A percentile compares a stretch with the other conserved stretches of the same genome.
phyloP scores from a whole-genome alignment of 1,284 basidiomycete species.

The Apiotrichum gamsii region DNA sequence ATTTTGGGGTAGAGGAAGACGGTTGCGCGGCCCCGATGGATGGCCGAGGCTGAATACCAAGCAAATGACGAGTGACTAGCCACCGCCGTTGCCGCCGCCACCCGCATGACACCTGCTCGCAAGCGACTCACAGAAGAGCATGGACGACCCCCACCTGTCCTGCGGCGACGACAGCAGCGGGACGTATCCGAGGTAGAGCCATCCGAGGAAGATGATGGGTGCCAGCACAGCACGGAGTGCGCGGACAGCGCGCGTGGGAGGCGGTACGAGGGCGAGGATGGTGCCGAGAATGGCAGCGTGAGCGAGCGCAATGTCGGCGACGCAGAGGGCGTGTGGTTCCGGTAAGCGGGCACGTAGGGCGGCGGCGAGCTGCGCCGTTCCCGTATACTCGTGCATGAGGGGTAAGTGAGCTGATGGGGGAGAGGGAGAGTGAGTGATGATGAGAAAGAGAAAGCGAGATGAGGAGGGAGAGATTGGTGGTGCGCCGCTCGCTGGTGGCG shows the following conservation, averaged over 20 bases:
- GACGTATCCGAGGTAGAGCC: slow-evolving; percentile 17
- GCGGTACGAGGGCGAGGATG: slow-evolving; percentile 18
- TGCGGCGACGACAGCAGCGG: slow-evolving; percentile 13
- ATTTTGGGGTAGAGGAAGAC: no score
- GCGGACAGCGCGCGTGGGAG: slow-evolving; percentile 23
- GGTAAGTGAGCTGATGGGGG: no score
- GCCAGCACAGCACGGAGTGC: slow-evolving; percentile 23
- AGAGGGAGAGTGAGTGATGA: no score
- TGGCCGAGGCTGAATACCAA: neutral
- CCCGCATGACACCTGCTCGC: neutral
- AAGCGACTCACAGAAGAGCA: slow-evolving; percentile 19
- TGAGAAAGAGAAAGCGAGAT: no score
- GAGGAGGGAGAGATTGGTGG: no score
- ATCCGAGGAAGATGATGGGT: slow-evolving; percentile 17
- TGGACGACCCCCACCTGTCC: slow-evolving; percentile 27
- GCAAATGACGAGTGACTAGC: neutral
- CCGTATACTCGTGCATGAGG: no score
- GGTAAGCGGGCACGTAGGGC: slow-evolving; percentile 9
- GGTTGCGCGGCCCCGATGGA: no score
- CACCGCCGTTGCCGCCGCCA: no score
- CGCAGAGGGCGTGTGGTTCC: slow-evolving; percentile 4
- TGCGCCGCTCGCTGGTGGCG: no score
- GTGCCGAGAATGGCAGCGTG: slow-evolving; percentile 7
- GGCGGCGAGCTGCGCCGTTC: no score
- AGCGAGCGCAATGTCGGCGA: slow-evolving; percentile 7